Evolutionary conservation across 805 yeast species (phyloP).

Genomic region (Ogataea paraovalis): DNA sequence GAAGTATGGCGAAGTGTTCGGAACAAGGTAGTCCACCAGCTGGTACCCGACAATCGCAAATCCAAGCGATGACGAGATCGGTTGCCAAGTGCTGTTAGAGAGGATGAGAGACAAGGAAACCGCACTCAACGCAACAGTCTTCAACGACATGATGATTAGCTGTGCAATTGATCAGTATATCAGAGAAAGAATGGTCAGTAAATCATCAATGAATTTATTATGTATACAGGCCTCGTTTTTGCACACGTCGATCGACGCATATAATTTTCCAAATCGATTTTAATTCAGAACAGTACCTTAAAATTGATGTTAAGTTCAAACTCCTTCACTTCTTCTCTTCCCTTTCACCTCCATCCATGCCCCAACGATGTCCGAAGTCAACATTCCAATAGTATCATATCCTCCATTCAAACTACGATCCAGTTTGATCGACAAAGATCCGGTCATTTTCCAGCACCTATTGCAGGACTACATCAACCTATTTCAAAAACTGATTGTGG

Average conservation of each 20-base stretch:
- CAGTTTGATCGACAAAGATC: constrained; percentile 76
- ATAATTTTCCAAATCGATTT: too few relatives aligned
- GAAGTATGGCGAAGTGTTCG: constrained; percentile 62
- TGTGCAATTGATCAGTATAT: too few relatives aligned
- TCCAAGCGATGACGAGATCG: constrained; percentile 59
- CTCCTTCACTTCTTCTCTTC: not conserved
- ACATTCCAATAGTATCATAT: constrained; percentile 60
- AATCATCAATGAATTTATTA: too few relatives aligned
- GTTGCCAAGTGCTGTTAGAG: constrained; percentile 27
- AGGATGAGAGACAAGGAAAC: not conserved
- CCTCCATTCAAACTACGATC: constrained; percentile 76
- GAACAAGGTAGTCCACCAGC: constrained; percentile 58
- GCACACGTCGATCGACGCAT: too few relatives aligned
- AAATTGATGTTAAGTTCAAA: too few relatives aligned
- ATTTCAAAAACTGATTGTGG: constrained; percentile 41
- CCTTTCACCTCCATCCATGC: not conserved
- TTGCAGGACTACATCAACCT: constrained; percentile 58
- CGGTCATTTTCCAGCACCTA: constrained; percentile 76
- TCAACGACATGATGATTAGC: not conserved
- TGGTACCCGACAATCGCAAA: constrained; percentile 65
- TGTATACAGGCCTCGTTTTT: too few relatives aligned
- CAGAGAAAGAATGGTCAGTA: too few relatives aligned
- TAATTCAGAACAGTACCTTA: too few relatives aligned
- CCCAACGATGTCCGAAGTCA: constrained; percentile 10
- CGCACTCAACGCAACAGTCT: not conserved